phyloP scores from a whole-genome alignment of 805 yeast genomes.

The Yarrowia yakushimensis region DNA sequence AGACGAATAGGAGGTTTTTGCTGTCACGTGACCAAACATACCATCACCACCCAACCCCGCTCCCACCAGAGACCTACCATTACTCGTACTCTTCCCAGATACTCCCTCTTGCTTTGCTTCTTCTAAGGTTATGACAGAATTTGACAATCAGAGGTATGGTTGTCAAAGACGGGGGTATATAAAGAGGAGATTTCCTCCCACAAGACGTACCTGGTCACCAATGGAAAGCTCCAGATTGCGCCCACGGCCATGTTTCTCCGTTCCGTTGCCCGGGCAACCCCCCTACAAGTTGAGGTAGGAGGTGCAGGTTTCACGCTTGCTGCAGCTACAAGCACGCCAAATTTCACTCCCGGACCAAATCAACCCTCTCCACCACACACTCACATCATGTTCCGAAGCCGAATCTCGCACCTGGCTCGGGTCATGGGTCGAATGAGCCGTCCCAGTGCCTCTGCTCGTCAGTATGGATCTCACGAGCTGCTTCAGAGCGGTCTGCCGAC shows the following conservation, averaged over 20 bases:
- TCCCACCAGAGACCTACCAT: too few relatives aligned
- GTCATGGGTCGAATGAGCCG: not conserved
- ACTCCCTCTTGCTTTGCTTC: too few relatives aligned
- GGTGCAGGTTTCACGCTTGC: not conserved
- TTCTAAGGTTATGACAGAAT: not conserved
- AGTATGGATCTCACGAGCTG: not conserved
- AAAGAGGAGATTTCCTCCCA: too few relatives aligned
- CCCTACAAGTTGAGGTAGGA: too few relatives aligned
- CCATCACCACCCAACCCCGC: too few relatives aligned
- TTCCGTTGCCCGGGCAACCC: not conserved
- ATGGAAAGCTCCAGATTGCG: not conserved
- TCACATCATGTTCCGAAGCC: slow-evolving; percentile 1
- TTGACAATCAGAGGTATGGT: too few relatives aligned
- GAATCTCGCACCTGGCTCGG: slow-evolving; percentile 5
- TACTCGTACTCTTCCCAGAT: too few relatives aligned
- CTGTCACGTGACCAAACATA: too few relatives aligned
- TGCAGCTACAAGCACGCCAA: not conserved
- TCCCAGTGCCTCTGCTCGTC: not conserved
- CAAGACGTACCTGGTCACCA: not conserved
- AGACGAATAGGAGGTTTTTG: too few relatives aligned
- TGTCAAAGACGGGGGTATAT: too few relatives aligned
- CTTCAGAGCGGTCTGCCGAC: slow-evolving; percentile 13
- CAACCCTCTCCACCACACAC: not conserved
- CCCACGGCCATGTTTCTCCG: not conserved
- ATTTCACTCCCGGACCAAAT: not conserved